Evolutionary conservation across 2,329 filamentous ascomycete genomes (phyloP), one percentile per base, ranked within the genome.

Genomic region (Penicillium nordicum): DNA sequence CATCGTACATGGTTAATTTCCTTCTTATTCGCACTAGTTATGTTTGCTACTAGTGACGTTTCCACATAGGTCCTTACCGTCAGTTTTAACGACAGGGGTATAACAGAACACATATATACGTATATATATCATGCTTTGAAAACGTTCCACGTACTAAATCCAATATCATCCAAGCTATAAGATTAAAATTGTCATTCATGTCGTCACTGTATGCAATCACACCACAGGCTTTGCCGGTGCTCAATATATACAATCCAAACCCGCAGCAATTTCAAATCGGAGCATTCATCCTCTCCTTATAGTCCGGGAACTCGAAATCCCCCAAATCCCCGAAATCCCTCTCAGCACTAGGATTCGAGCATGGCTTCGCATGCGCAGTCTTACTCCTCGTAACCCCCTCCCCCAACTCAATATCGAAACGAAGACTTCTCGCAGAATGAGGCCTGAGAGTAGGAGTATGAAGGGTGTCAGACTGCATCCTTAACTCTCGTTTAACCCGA

Each of bases 401-500:
- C 11, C 30, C 30, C 43, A 50, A 44, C 46, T 63, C 59, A 38
- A 59, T 30, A 43, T 59, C 55, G 7, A 21, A 4, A 14, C 29
- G 38, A 6, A 32, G 30, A 14, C 30, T 14, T 12, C 9, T 16
- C 21, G 44, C 32, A 23, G 38, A 37, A n/a, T 9, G 27, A 27
- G 38, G 3, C 1, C 36, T 32, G 5, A 7, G 12, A 44, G 27
- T 47, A 6, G 58, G 53, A n/a, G 49, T 16, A 21, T 21, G 21
- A 25, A 52, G 18, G 1, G 49, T 49, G 50, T 65, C 61, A 16
- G 61, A 64, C 48, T 66, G 63, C 63, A 67, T 63, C 10, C 64
- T 55, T 45, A 72, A 41, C 47, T 71, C 68, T 11, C 64, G 58
- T 2, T 68, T 63, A 10, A 72, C 67, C 14, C 69, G 64, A 18